Conservation (phyloP, 2,329 filamentous ascomycete species). For the Stachybotrys chartarum region DNA sequence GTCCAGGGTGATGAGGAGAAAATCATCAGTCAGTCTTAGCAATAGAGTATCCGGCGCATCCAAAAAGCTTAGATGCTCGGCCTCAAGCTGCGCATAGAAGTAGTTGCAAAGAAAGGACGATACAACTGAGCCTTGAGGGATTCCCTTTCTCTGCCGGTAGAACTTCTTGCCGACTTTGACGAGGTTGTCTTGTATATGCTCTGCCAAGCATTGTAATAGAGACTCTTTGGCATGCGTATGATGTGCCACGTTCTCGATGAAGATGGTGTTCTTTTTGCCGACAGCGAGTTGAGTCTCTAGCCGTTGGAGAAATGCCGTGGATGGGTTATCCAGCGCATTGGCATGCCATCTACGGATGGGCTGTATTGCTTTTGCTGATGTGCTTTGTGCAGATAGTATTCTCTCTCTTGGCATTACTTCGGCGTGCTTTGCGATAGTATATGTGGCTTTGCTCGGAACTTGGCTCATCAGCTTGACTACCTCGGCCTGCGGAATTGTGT, state of each 20-base stretch:
- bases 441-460: conserved; percentile 50
- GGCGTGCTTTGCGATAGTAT: conserved; percentile 67
- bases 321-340: conserved; percentile 37
- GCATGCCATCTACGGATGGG: conserved; percentile 44
- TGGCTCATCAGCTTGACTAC: conserved; percentile 60
- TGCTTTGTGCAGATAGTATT: conserved; percentile 10
- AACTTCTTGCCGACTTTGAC: conserved; percentile 84
- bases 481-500: conserved; percentile 81
- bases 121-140: conserved; percentile 86
- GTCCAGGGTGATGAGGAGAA: conserved; percentile 76
- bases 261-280: conserved; percentile 61
- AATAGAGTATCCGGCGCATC: conserved; percentile 52
- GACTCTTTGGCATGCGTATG: conserved; percentile 48
- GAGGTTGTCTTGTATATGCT: conserved; percentile 80
- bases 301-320: conserved; percentile 34
- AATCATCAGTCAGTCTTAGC: conserved; percentile 84
- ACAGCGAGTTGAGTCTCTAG: conserved; percentile 31
- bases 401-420: conserved; percentile 53
- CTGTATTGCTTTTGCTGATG: conserved; percentile 18
- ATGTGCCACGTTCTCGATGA: conserved; percentile 62
- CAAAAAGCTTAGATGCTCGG: conserved; percentile 61
- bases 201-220: conserved; percentile 62
- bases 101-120: conserved; percentile 88
- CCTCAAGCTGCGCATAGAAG: conserved; percentile 87
- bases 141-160: conserved; percentile 81